These are phyloP conservation scores for Aspergillus persii DNA, from an alignment of 2,329 filamentous ascomycete species.

Conservation along the genomic window DNA sequence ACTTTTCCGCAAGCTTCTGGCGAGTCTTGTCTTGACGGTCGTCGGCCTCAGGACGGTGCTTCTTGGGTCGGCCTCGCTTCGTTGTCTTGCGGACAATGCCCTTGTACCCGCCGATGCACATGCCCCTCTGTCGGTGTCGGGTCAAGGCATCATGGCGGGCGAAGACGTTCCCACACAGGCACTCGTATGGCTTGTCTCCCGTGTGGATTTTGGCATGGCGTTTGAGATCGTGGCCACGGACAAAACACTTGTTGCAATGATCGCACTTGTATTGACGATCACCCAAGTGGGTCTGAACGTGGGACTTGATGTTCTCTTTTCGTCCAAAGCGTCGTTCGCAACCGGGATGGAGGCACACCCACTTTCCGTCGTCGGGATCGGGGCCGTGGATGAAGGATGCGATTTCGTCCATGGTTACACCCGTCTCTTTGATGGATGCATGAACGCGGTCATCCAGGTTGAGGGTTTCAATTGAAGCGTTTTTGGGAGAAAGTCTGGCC, in stretches of 20 bases:
- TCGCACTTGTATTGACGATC: constrained; percentile 95
- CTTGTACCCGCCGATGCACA: constrained; percentile 94
- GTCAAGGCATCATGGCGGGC: constrained; percentile 94
- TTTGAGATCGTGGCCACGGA: constrained; percentile 95
- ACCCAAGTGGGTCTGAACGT: constrained; percentile 96
- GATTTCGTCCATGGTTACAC: constrained; percentile 83
- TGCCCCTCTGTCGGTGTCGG: constrained; percentile 87
- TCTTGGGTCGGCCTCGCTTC: constrained; percentile 66
- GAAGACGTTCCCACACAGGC: constrained; percentile 91
- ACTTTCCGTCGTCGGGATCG: constrained; percentile 71
- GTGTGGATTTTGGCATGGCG: constrained; percentile 97
- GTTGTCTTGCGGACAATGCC: constrained; percentile 67
- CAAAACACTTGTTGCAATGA: constrained; percentile 91
- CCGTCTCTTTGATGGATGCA: constrained; percentile 70
- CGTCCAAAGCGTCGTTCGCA: constrained; percentile 92
- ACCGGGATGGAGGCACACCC: constrained; percentile 71
- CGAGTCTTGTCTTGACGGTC: constrained; percentile 58
- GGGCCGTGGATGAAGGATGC: constrained; percentile 70
- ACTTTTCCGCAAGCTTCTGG: constrained; percentile 38
- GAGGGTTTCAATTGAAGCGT: constrained; percentile 47
- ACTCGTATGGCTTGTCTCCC: constrained; percentile 91
- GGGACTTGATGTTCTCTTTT: constrained; percentile 98
- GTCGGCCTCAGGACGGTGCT: constrained; percentile 59
- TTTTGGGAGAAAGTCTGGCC: constrained; percentile 40
- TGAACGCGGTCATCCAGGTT: constrained; percentile 57